Evolutionary conservation across 345 rosid genomes (phyloP), one percentile per base, ranked within the genome.

Genomic region (Citrus glauca): DNA sequence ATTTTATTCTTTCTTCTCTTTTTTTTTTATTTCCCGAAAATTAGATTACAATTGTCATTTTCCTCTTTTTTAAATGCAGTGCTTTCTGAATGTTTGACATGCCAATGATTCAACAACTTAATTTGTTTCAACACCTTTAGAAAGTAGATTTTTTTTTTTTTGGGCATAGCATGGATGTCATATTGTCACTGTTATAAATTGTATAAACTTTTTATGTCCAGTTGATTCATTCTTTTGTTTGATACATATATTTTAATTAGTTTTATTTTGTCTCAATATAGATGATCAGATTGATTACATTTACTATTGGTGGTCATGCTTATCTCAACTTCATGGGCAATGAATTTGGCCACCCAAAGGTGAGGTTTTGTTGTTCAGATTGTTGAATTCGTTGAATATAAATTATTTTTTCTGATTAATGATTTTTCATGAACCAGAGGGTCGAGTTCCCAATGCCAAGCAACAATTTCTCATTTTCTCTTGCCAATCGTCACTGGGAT

Each of bases 291-390:
- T 81, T 95, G 87, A 88, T 95, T 69, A 91, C 97, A 60, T 95
- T 90, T 80, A 83, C 99, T 37, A 82, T 92, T 48, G 89, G 98
- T 72, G 99, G 96, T 66, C 85, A 32, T 81, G 97, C 95, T 80
- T 95, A 91, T 88, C 98, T 95, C 79, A 95, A 89, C 82, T 95
- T 95, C 86, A 93, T 93, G 94, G 99, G 99, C 77, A 93, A 95
- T 72, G 99, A 95, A 87, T 95, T 95, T 87, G 99, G 95, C 82
- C 99, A 95, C 87, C 97, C 99, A 37, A 83, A 86, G 89, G 99
- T 93, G 80, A 70, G 84, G 63, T 78, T 82, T 45, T 62, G 67
- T 61, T 56, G 53, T 9, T 65, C 27, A 57, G 56, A 45, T 72
- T 64, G 68, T 64, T 19, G 22, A 33, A 61, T 57, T 71, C 22